A percentile compares a stretch with the other conserved stretches of the same genome.
Conservation (phyloP, 176 grass and related monocot species). For the Oryza longistaminata region DNA sequence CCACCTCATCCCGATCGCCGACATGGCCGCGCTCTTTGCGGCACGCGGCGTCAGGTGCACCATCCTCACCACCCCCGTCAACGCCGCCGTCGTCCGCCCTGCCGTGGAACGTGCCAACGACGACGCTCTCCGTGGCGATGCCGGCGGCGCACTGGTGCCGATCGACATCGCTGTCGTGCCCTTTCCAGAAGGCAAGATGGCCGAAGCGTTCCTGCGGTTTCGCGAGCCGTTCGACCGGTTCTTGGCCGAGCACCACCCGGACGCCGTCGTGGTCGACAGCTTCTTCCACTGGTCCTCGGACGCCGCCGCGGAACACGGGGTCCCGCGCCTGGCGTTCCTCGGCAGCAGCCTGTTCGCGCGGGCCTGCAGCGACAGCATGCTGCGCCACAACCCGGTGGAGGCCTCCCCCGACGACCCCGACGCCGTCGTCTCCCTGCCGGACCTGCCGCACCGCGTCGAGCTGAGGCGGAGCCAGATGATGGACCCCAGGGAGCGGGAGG, state of each 20-base stretch:
- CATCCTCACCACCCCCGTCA: constrained; percentile 46
- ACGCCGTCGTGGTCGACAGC: constrained; percentile 37
- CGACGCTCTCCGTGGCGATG: background rate
- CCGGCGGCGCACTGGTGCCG: background rate
- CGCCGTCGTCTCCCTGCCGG: constrained; percentile 19
- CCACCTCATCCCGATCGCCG: too few species aligned
- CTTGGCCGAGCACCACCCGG: constrained; percentile 9
- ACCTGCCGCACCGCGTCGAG: constrained; percentile 50
- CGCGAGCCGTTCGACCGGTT: constrained; percentile 32
- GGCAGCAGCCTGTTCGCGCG: constrained; percentile 40
- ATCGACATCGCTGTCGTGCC: constrained; percentile 29
- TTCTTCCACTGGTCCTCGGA: constrained; percentile 43
- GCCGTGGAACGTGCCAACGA: background rate
- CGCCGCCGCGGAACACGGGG: constrained; percentile 13
- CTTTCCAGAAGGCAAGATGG: too few species aligned
- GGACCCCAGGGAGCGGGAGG: too few species aligned
- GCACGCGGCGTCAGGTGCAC: constrained; percentile 44
- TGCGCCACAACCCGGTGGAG: background rate
- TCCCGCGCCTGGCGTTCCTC: constrained; percentile 40
- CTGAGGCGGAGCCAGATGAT: constrained; percentile 18
- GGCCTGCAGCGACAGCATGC: background rate
- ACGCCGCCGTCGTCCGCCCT: constrained; percentile 28
- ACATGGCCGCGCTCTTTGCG: constrained; percentile 36
- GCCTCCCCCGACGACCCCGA: background rate
- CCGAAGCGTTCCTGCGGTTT: too few species aligned